phyloP scores from a whole-genome alignment of 2,329 filamentous ascomycete species.

The Colletotrichum higginsianum region DNA sequence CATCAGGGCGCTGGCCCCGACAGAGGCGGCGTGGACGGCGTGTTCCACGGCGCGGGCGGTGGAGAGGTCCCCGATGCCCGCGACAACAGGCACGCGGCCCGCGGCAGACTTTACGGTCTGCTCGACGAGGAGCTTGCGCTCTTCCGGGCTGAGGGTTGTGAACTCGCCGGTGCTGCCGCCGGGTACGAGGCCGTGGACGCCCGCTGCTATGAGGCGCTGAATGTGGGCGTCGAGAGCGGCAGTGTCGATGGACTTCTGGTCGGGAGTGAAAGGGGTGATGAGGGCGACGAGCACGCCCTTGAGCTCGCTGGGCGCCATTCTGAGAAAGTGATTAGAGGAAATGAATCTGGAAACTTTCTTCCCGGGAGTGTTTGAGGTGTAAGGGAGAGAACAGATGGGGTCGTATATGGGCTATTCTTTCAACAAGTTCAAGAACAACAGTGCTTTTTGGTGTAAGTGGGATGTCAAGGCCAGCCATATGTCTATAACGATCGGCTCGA shows the following conservation, averaged over 20 bases:
- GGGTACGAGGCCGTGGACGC: constrained; percentile 65
- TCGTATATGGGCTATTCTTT: too few species aligned
- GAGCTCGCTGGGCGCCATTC: constrained; percentile 44
- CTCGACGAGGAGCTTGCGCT: constrained; percentile 62
- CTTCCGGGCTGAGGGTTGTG: constrained; percentile 58
- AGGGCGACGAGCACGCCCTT: constrained; percentile 64
- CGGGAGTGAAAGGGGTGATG: constrained; percentile 62
- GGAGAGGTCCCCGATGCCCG: constrained; percentile 60
- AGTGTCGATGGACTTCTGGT: constrained; percentile 58
- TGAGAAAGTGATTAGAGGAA: too few species aligned
- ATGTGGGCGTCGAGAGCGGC: constrained; percentile 59
- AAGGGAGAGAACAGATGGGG: too few species aligned
- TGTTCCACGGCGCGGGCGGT: constrained; percentile 58
- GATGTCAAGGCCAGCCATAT: too few species aligned
- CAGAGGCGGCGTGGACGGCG: constrained; percentile 55
- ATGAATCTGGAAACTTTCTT: background rate
- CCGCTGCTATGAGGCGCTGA: constrained; percentile 59
- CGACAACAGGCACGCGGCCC: constrained; percentile 58
- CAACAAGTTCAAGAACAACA: too few species aligned
- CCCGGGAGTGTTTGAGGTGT: too few species aligned
- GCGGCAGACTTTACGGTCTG: constrained; percentile 54
- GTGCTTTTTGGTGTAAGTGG: too few species aligned
- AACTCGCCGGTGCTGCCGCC: constrained; percentile 67
- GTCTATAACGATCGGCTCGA: too few species aligned
- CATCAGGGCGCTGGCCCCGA: constrained; percentile 61